phyloP scores from a whole-genome alignment of 2,329 filamentous ascomycete species.

The Magnaporthiopsis rhizophila region DNA sequence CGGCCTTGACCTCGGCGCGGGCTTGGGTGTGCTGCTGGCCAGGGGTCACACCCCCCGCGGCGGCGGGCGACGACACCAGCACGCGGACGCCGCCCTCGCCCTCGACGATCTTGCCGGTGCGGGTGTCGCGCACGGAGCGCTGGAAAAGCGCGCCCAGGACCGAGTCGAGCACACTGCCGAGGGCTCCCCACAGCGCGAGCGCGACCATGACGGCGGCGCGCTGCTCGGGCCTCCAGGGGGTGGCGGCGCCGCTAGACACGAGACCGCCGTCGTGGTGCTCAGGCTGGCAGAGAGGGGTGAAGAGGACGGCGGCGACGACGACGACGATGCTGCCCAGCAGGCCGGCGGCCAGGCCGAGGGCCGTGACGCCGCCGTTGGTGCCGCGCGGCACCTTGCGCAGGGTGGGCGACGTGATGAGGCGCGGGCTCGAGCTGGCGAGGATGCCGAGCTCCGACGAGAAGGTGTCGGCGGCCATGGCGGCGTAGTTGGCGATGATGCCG shows the following conservation, averaged over 20 bases:
- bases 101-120: conserved; percentile 82
- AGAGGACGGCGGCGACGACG: conserved; percentile 52
- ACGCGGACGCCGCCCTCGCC: conserved; percentile 63
- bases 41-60: conserved; percentile 16
- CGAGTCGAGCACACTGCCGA: conserved; percentile 82
- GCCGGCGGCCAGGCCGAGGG: conserved; percentile 65
- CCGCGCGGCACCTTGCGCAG: conserved; percentile 77
- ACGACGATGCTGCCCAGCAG: conserved; percentile 67
- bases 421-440: conserved; percentile 64
- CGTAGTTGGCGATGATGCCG: conserved; percentile 75
- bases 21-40: conserved; percentile 21
- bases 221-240: conserved; percentile 40
- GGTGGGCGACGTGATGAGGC: conserved; percentile 74
- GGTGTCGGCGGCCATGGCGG: conserved; percentile 84
- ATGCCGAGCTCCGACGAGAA: conserved; percentile 95
- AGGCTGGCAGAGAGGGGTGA: conserved; percentile 59
- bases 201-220: conserved; percentile 41
- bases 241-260: conserved; percentile 13
- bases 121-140: conserved; percentile 74
- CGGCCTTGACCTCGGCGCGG: conserved; percentile 31
- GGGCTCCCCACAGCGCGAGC: conserved; percentile 63
- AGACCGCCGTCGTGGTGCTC: conserved; percentile 18
- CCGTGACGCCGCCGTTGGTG: conserved; percentile 87
- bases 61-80: conserved; percentile 32
- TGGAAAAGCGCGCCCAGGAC: conserved; percentile 79